Conservation (phyloP, 495 filamentous ascomycete species). For the Penicillium roqueforti region DNA sequence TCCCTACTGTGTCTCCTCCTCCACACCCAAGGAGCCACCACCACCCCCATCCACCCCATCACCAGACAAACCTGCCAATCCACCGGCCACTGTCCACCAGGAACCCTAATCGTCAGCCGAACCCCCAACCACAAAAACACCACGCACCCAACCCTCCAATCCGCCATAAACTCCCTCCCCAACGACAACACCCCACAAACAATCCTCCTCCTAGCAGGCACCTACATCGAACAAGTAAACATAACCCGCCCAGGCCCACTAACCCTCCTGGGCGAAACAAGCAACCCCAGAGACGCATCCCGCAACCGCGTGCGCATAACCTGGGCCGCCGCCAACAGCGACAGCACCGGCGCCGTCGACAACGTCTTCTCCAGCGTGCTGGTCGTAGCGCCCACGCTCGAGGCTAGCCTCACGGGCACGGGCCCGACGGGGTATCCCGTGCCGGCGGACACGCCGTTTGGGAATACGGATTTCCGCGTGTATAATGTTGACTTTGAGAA, state of each 20-base stretch:
- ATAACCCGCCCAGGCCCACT: conserved; percentile 54
- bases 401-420: conserved; percentile 51
- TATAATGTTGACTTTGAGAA: conserved; percentile 61
- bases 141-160: conserved; percentile 48
- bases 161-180: conserved; percentile 51
- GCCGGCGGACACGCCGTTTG: conserved; percentile 53
- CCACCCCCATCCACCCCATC: conserved; percentile 1
- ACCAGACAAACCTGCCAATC: conserved; percentile 18
- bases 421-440: conserved; percentile 55
- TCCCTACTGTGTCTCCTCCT: conserved; percentile 11
- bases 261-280: conserved; percentile 52
- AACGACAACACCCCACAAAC: conserved; percentile 45
- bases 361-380: conserved; percentile 55
- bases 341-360: conserved; percentile 44
- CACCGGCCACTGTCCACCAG: conserved; percentile 41
- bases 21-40: conserved; percentile 1
- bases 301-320: conserved; percentile 47
- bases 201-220: conserved; percentile 52
- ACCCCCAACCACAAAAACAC: conserved; percentile 26
- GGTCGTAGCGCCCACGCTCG: conserved; percentile 53
- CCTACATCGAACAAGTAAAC: conserved; percentile 58
- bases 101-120: conserved; percentile 46
- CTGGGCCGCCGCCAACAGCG: conserved; percentile 46
- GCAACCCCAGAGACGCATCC: conserved; percentile 29
- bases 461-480: conserved; percentile 51